A percentile compares a stretch with the other conserved stretches of the same genome.
phyloP scores from a whole-genome alignment of 2,329 filamentous ascomycete genomes.

The Iodosphaeria phyllophila region DNA sequence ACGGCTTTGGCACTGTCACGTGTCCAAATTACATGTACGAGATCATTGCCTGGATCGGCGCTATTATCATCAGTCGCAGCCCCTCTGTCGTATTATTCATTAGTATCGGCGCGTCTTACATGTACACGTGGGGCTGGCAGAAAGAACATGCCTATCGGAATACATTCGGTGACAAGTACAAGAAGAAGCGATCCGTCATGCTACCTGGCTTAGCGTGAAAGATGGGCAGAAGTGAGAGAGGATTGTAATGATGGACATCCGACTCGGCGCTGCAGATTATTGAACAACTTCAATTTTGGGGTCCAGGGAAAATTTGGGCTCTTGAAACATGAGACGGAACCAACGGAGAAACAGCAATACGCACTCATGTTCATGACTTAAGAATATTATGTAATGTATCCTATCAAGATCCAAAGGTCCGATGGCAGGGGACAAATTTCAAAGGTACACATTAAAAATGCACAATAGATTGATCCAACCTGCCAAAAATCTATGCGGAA shows the following conservation, averaged over 20 bases:
- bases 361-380: too few relatives aligned
- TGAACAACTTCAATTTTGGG: neutral
- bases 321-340: too few relatives aligned
- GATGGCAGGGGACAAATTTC: too few relatives aligned
- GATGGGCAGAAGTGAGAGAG: too few relatives aligned
- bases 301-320: neutral
- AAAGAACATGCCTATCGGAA: constrained; percentile 83
- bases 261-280: neutral
- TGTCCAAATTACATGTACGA: constrained; percentile 98
- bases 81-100: constrained; percentile 65
- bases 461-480: too few relatives aligned
- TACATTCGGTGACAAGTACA: constrained; percentile 85
- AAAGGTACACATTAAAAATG: too few relatives aligned
- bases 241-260: neutral
- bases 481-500: too few relatives aligned
- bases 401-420: too few relatives aligned
- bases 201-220: constrained; percentile 58
- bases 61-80: constrained; percentile 64
- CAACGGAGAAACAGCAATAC: too few relatives aligned
- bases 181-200: constrained; percentile 78
- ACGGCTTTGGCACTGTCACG: constrained; percentile 74
- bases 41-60: constrained; percentile 66
- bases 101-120: constrained; percentile 52
- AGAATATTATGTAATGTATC: too few relatives aligned
- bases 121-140: constrained; percentile 75